Evolutionary conservation across 192 early-diverging fungal species (phyloP), one percentile per base, ranked within the genome.

Genomic region (Linnemannia exigua): DNA sequence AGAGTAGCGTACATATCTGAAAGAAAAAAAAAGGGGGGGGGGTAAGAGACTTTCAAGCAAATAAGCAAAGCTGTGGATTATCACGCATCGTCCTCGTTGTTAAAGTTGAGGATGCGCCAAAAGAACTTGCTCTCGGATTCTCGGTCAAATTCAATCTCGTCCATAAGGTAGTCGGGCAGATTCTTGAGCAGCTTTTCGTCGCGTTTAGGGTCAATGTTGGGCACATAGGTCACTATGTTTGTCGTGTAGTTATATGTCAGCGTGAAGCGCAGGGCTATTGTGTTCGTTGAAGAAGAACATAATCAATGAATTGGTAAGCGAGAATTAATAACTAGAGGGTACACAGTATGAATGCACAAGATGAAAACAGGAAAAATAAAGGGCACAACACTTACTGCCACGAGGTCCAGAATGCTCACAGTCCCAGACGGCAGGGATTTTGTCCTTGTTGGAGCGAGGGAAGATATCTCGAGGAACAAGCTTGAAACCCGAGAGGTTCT

Each of bases 101-200:
- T 79, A 20, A 79, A 80, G 35, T 71, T 73, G 25, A 86, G 70
- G 11, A 86, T 76, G 47, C 75, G 76, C 78, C 79, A 76, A 31
- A 86, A 86, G 37, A 86, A 80, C 33, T 86, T 86, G 48, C 74
- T 79, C 31, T 86, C 78, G 19, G 67, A 77, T 22, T 72, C n/a
- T 14, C 51, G 52, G n/a, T 80, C 28, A 37, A 86, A 86, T 16
- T 76, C 75, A 37, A 86, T 79, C 20, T 79, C 84, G 14, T 72
- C 75, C 20, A 33, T 76, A 5, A 86, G 41, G 44, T 86, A 86
- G 20, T 86, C 77, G 11, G 84, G 84, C n/a, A 86, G 74, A 22
- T 31, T 44, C 51, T 71, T 38, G 28, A 86, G n/a, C 69, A 86
- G 35, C 38, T 72, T 31, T 63, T 33, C 41, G 22, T 86, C 84